Evolutionary conservation across 75 land plant species (phyloP).

Genomic region (Picea sitchensis): DNA sequence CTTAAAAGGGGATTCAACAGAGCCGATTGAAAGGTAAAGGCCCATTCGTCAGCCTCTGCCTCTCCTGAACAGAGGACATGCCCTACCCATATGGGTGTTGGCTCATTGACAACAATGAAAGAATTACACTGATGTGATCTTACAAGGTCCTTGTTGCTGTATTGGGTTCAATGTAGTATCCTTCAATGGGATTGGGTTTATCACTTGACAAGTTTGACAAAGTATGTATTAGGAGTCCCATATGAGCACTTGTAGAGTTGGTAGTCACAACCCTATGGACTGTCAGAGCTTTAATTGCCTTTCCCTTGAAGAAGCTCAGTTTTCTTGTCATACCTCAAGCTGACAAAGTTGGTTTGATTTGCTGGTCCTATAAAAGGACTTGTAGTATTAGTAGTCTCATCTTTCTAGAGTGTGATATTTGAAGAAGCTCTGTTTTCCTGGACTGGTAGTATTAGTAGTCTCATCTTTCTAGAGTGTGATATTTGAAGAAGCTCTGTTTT

Average conservation of each 20-base stretch:
- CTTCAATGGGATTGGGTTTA: too few species aligned
- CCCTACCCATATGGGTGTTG: too few species aligned
- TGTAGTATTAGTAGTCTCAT: background rate
- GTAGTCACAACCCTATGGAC: background rate
- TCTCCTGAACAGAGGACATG: too few species aligned
- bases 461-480: background rate
- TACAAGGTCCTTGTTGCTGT: background rate
- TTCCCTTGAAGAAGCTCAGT: background rate
- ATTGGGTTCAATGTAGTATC: too few species aligned
- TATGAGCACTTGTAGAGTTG: background rate
- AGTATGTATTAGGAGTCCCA: background rate
- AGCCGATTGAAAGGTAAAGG: too few species aligned
- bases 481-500: background rate
- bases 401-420: background rate
- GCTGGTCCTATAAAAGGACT: background rate
- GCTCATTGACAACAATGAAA: background rate
- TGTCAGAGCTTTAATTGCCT: too few species aligned
- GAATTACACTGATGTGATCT: background rate
- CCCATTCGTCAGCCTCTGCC: too few species aligned
- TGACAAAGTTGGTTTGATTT: background rate
- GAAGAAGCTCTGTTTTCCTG: background rate
- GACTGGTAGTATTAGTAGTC: background rate
- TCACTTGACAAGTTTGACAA: too few species aligned
- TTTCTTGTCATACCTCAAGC: background rate
- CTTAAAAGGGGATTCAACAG: too few species aligned